These are phyloP conservation scores for Sesbania bispinosa DNA, from an alignment of 306 rosid species.

Conservation along the genomic window DNA sequence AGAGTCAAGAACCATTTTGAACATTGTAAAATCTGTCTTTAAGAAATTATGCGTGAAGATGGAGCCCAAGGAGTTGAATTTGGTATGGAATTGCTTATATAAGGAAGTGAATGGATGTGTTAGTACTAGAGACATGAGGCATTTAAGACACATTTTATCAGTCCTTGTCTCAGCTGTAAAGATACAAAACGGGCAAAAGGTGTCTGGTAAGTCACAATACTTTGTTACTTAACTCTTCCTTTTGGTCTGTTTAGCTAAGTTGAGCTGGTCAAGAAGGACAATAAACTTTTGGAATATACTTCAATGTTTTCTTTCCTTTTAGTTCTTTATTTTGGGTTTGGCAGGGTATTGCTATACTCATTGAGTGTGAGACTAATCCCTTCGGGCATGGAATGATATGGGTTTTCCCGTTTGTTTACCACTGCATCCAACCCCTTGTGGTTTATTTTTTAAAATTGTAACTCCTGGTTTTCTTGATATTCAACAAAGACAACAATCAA, in stretches of 20 bases:
- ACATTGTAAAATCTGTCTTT: slow-evolving; percentile 49
- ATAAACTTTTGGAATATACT: background rate
- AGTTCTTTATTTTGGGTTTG: background rate
- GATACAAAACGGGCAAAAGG: slow-evolving; percentile 48
- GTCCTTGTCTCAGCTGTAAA: slow-evolving; percentile 56
- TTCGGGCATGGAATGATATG: background rate
- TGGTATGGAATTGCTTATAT: slow-evolving; percentile 61
- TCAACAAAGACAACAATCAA: no score
- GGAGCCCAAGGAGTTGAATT: slow-evolving; percentile 59
- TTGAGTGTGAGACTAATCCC: background rate
- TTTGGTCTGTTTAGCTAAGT: background rate
- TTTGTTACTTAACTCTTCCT: slow-evolving; percentile 19
- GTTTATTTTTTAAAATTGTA: background rate
- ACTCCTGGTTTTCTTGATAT: background rate
- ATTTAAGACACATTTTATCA: slow-evolving; percentile 44
- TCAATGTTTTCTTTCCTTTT: background rate
- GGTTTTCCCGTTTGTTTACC: no score
- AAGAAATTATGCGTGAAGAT: slow-evolving; percentile 61
- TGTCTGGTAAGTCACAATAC: slow-evolving; percentile 59
- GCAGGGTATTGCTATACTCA: background rate
- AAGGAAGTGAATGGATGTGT: slow-evolving; percentile 41
- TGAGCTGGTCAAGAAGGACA: slow-evolving; percentile 1
- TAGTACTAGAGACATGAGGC: slow-evolving; percentile 33
- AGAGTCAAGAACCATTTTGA: slow-evolving; percentile 54
- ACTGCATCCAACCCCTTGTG: background rate